A percentile compares a stretch with the other conserved stretches of the same genome.
phyloP scores from a whole-genome alignment of 1,139 yeast genomes.

The Lodderomyces jiufengensis region DNA sequence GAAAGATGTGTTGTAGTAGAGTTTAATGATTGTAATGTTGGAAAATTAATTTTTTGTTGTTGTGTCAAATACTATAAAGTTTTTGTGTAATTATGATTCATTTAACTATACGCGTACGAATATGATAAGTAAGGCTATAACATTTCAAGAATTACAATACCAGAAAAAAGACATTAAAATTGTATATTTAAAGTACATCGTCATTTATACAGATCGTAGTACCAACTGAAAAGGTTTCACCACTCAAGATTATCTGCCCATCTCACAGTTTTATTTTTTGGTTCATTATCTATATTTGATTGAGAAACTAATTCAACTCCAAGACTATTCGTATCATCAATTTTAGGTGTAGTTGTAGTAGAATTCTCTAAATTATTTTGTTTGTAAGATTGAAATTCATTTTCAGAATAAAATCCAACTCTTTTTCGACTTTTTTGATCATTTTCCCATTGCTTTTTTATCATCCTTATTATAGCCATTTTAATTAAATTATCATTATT shows the following conservation, averaged over 20 bases:
- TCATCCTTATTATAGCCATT: constrained; percentile 57
- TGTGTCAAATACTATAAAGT: constrained; percentile 1
- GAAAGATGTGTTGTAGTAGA: neutral
- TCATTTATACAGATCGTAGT: no score
- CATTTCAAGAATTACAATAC: no score
- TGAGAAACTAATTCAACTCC: constrained; percentile 17
- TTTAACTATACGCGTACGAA: neutral
- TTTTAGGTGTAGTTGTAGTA: no score
- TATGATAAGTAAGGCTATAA: neutral
- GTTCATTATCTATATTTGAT: neutral
- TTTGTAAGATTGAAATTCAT: constrained; percentile 26
- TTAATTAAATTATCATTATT: constrained; percentile 27
- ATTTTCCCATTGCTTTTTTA: constrained; percentile 18
- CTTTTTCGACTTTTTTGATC: constrained; percentile 1
- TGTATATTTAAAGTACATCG: no score
- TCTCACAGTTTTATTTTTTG: constrained; percentile 22
- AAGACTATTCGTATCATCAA: neutral
- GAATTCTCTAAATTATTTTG: neutral
- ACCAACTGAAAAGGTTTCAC: constrained; percentile 27
- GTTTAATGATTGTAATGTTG: neutral
- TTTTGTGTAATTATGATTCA: neutral
- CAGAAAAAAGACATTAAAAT: no score
- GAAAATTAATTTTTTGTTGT: neutral
- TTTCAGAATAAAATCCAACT: constrained; percentile 31
- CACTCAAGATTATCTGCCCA: constrained; percentile 58